These are phyloP conservation scores for Nitzschia sp. DNA, from an alignment of 108 stramenopile species.

Conservation along the genomic window DNA sequence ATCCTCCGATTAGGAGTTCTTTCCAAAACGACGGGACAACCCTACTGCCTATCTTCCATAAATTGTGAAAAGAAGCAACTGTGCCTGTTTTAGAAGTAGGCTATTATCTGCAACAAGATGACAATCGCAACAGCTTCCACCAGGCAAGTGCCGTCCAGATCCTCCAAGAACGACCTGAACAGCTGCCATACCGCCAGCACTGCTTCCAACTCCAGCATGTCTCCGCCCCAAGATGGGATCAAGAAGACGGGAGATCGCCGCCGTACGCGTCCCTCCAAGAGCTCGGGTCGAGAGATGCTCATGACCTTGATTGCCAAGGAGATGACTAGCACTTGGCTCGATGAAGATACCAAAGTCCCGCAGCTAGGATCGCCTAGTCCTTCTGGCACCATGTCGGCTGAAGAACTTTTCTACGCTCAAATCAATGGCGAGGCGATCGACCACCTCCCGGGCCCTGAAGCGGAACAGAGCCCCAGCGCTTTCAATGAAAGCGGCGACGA, in stretches of 20 bases:
- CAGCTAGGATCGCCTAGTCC: neutral
- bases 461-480: neutral
- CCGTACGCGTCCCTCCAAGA: neutral
- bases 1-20: too few relatives aligned
- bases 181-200: neutral
- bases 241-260: neutral
- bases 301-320: conserved; percentile 19
- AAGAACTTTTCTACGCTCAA: conserved; percentile 1
- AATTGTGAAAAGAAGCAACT: too few relatives aligned
- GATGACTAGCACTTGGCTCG: conserved; percentile 7
- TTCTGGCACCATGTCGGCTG: conserved; percentile 1
- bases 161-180: neutral
- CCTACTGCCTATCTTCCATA: too few relatives aligned
- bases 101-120: too few relatives aligned
- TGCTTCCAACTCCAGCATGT: neutral
- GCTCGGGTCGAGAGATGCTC: neutral
- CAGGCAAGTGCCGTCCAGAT: neutral
- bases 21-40: too few relatives aligned
- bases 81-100: too few relatives aligned
- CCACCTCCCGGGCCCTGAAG: neutral
- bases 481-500: neutral
- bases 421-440: neutral
- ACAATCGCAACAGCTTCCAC: neutral
- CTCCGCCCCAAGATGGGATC: neutral
- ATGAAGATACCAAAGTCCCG: conserved; percentile 1